phyloP scores from a whole-genome alignment of 2,329 filamentous ascomycete genomes.

The Colletotrichum sansevieriae region DNA sequence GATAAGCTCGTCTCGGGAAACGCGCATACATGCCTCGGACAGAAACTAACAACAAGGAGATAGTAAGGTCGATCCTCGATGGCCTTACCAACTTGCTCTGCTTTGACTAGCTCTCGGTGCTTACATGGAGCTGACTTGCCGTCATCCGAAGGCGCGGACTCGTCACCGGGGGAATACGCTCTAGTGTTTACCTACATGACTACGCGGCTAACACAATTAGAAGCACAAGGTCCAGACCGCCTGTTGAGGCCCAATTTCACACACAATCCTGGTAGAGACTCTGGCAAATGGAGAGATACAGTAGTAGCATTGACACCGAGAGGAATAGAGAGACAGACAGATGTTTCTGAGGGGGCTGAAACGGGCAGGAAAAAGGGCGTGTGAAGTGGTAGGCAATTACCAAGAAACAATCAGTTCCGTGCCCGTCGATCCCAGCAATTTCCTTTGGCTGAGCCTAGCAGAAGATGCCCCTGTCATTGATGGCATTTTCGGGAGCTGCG shows the following conservation, averaged over 20 bases:
- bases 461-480: conserved; percentile 19
- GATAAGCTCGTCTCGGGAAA: conserved; percentile 33
- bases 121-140: background rate
- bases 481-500: conserved; percentile 20
- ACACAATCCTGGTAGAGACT: background rate
- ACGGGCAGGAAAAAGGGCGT: conserved; percentile 17
- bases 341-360: conserved; percentile 29
- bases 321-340: conserved; percentile 10
- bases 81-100: background rate
- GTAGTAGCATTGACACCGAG: background rate
- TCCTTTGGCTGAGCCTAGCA: conserved; percentile 24
- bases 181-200: conserved; percentile 1
- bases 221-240: conserved; percentile 9
- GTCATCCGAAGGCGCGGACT: background rate
- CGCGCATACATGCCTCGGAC: conserved; percentile 25
- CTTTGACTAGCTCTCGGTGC: background rate
- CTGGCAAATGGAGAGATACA: background rate
- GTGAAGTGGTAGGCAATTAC: conserved; percentile 32
- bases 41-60: conserved; percentile 24
- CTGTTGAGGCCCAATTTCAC: background rate
- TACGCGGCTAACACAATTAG: background rate
- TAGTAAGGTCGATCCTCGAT: background rate
- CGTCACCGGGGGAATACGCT: background rate
- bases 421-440: conserved; percentile 38
- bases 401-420: conserved; percentile 38